Percentiles rank a stretch among this genome's conserved stretches.
Conservation (phyloP, 2,329 filamentous ascomycete genomes). For the Ilyonectria sp. region DNA sequence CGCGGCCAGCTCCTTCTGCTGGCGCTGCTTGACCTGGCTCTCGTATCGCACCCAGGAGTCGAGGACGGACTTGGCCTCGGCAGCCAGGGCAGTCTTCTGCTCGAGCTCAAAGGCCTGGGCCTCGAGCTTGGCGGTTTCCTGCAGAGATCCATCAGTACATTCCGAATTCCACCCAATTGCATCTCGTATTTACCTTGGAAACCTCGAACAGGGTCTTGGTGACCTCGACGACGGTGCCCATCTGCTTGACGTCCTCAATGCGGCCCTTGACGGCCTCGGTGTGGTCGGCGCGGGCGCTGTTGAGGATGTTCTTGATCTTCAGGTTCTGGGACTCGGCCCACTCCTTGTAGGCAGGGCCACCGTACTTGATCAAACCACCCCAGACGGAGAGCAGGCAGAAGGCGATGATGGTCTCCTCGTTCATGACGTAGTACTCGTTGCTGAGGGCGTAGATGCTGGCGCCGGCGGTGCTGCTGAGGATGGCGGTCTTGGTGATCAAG, state of each 20-base stretch:
- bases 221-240: constrained; percentile 93
- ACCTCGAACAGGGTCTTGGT: constrained; percentile 98
- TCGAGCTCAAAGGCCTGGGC: constrained; percentile 96
- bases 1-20: constrained; percentile 96
- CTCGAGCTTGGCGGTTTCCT: constrained; percentile 98
- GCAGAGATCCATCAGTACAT: constrained; percentile 43
- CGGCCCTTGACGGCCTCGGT: constrained; percentile 94
- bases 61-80: constrained; percentile 94
- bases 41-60: constrained; percentile 99
- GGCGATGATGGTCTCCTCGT: constrained; percentile 97
- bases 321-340: constrained; percentile 92
- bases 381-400: constrained; percentile 95
- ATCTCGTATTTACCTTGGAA: constrained; percentile 82
- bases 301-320: constrained; percentile 96
- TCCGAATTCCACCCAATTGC: constrained; percentile 26
- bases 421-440: constrained; percentile 99
- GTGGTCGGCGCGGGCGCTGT: constrained; percentile 94
- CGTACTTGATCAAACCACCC: constrained; percentile 92
- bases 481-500: constrained; percentile 95
- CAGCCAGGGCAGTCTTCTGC: constrained; percentile 92
- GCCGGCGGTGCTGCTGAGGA: constrained; percentile 93
- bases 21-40: constrained; percentile 97
- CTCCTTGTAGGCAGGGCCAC: constrained; percentile 90
- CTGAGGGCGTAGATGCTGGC: constrained; percentile 95
- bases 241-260: constrained; percentile 95